Evolutionary conservation across 179 eudicot genomes (phyloP).

Genomic region (Gypsophila paniculata): DNA sequence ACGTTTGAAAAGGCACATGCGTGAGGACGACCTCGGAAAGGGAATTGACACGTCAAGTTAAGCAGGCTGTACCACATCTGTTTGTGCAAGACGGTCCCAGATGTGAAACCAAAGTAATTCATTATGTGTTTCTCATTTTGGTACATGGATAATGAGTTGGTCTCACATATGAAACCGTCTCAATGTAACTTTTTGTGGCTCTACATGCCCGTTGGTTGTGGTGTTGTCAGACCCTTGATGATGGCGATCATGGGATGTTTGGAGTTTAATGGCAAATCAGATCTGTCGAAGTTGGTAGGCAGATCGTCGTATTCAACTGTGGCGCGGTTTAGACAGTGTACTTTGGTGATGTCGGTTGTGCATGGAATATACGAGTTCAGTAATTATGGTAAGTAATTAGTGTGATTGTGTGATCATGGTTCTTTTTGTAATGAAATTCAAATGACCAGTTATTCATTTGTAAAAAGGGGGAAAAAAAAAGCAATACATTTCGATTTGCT

Average conservation of each 20-base stretch:
- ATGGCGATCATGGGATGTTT: not conserved
- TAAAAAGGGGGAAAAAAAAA: slow-evolving; percentile 21
- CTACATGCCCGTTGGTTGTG: not conserved
- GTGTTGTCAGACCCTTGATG: not conserved
- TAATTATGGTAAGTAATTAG: slow-evolving; percentile 13
- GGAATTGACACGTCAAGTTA: slow-evolving; percentile 49
- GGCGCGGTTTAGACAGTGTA: not conserved
- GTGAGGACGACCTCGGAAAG: slow-evolving; percentile 66
- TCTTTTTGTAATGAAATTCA: slow-evolving; percentile 21
- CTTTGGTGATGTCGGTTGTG: not conserved
- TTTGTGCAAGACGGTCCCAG: not conserved
- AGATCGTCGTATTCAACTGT: not conserved
- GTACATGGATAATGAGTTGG: not conserved
- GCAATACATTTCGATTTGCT: slow-evolving; percentile 6
- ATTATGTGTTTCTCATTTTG: not conserved
- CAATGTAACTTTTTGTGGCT: not conserved
- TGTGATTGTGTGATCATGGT: slow-evolving; percentile 13
- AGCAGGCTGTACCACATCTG: not conserved
- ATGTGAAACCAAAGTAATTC: not conserved
- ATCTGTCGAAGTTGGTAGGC: slow-evolving; percentile 5
- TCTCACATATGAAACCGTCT: not conserved
- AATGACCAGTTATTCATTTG: slow-evolving; percentile 33
- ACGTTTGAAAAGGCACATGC: slow-evolving; percentile 60
- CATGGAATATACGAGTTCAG: slow-evolving; percentile 1
- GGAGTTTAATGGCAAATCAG: not conserved